Evolutionary conservation across 768 basidiomycete species (phyloP), one percentile per base, ranked within the genome.

Genomic region (Tulasnella sp.): DNA sequence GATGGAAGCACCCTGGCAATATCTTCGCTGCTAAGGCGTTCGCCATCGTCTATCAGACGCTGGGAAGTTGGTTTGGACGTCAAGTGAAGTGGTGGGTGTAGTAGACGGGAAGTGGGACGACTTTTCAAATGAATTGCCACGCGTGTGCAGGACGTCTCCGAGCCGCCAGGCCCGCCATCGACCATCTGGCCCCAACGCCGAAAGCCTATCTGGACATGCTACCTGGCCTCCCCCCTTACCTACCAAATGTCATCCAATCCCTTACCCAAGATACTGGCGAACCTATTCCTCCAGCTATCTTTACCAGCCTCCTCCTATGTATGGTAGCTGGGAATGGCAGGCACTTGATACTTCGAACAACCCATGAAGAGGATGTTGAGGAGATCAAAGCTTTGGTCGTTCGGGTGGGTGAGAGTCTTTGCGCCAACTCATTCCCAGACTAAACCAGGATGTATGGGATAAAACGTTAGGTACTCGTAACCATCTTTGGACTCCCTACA

Each of bases 381-480:
- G 77, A 77, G 70, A 55, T 77, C 15, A 77, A 77, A 57, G 77
- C 77, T 23, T 37, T 77, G 48, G 77, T 77, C 37, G 77, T 77
- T 48, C 77, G 71, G 51, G 77, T 77, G 44, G 35, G 77, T 70
- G 26, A 48, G n/a, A n/a, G n/a, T n/a, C n/a, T n/a, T n/a, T n/a
- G n/a, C n/a, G n/a, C n/a, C n/a, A n/a, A n/a, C n/a, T n/a, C n/a
- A n/a, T n/a, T n/a, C n/a, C n/a, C n/a, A n/a, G n/a, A n/a, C 55
- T 77, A 15, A 69, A n/a, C 37, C 46, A 23, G 55, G 32, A 20
- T 46, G 35, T 75, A 23, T 2, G 0, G 32, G 46, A 1, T 18
- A 15, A 51, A 23, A 37, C 26, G 10, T 5, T 11, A 77, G 77
- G 55, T 77, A 11, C 51, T 77, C 67, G 77, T 77, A 15, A 77